Conservation (phyloP, 306 rosid genomes). For the Rosa rugosa region DNA sequence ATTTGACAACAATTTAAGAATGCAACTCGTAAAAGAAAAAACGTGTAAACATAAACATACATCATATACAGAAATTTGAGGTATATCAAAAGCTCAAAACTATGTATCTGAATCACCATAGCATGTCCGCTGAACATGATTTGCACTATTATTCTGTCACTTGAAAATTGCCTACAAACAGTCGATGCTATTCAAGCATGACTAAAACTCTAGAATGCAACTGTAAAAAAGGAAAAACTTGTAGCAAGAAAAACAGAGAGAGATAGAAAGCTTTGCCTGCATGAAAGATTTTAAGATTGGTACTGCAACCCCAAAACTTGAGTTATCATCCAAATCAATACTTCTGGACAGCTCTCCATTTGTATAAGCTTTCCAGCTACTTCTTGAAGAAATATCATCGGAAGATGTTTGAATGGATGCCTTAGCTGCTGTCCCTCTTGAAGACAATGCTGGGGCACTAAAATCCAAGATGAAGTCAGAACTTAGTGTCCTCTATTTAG, state of each 20-base stretch:
- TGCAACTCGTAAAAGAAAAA: background rate
- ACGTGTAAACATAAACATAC: background rate
- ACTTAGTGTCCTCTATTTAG: slow-evolving; percentile 19
- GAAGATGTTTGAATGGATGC: slow-evolving; percentile 53
- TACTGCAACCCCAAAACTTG: slow-evolving; percentile 87
- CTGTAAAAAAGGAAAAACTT: background rate
- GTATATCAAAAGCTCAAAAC: background rate
- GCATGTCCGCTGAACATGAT: background rate
- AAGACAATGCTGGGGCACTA: slow-evolving; percentile 96
- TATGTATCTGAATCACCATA: background rate
- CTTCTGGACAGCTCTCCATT: slow-evolving; percentile 77
- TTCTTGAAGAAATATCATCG: slow-evolving; percentile 69
- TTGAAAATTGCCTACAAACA: background rate
- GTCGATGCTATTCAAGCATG: background rate
- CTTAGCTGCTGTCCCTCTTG: slow-evolving; percentile 78
- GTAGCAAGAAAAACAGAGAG: slow-evolving; percentile 8
- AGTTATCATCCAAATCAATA: slow-evolving; percentile 73
- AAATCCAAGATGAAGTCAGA: slow-evolving; percentile 24
- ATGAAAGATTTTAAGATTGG: slow-evolving; percentile 91
- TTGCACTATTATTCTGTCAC: background rate
- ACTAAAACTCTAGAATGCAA: background rate
- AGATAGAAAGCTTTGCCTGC: slow-evolving; percentile 57
- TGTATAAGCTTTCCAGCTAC: slow-evolving; percentile 75
- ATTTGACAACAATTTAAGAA: background rate
- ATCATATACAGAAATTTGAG: background rate